Conservation (phyloP, 768 basidiomycete species). For the Sporobolomyces roseus region DNA sequence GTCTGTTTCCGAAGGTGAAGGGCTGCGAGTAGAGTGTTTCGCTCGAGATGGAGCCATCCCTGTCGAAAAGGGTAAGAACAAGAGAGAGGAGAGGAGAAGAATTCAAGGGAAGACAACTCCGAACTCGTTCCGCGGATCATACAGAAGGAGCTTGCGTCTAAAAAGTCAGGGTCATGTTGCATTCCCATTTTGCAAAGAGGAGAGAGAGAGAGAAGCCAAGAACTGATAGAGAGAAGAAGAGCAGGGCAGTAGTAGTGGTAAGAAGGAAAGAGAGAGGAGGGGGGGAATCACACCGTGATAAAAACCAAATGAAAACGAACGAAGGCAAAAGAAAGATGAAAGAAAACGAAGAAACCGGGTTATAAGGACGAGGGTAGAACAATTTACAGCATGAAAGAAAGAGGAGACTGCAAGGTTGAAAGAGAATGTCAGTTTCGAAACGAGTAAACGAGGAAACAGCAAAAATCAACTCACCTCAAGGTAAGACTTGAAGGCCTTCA, state of each 20-base stretch:
- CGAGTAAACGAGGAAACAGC: not conserved
- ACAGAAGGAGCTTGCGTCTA: too few species aligned
- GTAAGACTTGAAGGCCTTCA: slow-evolving; percentile 44
- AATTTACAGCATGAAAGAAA: slow-evolving; percentile 42
- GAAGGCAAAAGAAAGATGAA: not conserved
- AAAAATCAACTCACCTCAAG: slow-evolving; percentile 32
- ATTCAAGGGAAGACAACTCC: too few species aligned
- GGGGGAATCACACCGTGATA: too few species aligned
- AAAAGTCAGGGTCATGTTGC: not conserved
- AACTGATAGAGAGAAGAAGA: not conserved
- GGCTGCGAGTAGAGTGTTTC: too few species aligned
- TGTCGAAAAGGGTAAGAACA: too few species aligned
- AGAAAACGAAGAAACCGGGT: not conserved
- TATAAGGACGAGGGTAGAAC: not conserved
- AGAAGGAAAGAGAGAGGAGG: too few species aligned
- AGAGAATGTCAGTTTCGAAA: not conserved
- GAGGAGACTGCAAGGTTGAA: slow-evolving; percentile 30
- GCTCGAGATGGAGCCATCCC: too few species aligned
- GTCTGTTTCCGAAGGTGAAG: too few species aligned
- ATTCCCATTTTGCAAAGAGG: slow-evolving; percentile 12
- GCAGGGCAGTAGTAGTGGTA: too few species aligned
- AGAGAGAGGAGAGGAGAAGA: too few species aligned
- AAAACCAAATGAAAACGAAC: slow-evolving; percentile 5
- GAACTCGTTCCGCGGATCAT: too few species aligned
- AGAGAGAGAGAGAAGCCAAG: not conserved